phyloP scores from a whole-genome alignment of 1,284 basidiomycete genomes.

The Apiotrichum sp. region DNA sequence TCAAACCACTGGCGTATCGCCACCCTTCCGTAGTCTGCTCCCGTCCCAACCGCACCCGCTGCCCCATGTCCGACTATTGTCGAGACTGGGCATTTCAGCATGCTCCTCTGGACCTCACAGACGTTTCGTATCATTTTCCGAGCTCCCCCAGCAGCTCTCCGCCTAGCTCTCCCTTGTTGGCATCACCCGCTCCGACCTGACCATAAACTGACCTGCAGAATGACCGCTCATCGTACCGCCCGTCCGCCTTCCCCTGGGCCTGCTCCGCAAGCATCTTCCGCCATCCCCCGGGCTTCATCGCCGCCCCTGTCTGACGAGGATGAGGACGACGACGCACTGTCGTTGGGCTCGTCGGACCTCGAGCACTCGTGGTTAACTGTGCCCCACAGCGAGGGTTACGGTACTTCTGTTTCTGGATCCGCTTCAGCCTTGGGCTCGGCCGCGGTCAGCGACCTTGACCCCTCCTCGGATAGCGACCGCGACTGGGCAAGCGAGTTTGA shows the following conservation, averaged over 20 bases:
- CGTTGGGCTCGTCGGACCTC: constrained; percentile 10
- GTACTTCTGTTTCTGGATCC: background rate
- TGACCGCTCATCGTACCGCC: background rate
- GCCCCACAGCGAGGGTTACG: background rate
- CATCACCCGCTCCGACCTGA: background rate
- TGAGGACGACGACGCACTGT: constrained; percentile 11
- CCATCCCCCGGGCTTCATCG: background rate
- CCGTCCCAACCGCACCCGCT: background rate
- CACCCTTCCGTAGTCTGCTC: no score
- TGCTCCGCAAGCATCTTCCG: background rate
- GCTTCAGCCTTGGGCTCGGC: constrained; percentile 12
- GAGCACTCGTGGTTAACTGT: constrained; percentile 13
- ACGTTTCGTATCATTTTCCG: background rate
- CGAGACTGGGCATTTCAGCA: constrained; percentile 7
- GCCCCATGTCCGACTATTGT: constrained; percentile 15
- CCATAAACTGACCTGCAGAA: background rate
- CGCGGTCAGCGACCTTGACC: constrained; percentile 9
- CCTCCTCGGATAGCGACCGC: constrained; percentile 3
- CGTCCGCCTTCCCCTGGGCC: background rate
- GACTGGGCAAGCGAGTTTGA: constrained; percentile 8
- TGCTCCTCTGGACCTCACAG: no score
- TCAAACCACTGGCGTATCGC: no score
- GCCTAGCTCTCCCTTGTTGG: background rate
- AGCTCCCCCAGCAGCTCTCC: background rate
- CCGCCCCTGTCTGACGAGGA: background rate